phyloP scores from a whole-genome alignment of 176 grass and related monocot species.

The Pharus latifolius region DNA sequence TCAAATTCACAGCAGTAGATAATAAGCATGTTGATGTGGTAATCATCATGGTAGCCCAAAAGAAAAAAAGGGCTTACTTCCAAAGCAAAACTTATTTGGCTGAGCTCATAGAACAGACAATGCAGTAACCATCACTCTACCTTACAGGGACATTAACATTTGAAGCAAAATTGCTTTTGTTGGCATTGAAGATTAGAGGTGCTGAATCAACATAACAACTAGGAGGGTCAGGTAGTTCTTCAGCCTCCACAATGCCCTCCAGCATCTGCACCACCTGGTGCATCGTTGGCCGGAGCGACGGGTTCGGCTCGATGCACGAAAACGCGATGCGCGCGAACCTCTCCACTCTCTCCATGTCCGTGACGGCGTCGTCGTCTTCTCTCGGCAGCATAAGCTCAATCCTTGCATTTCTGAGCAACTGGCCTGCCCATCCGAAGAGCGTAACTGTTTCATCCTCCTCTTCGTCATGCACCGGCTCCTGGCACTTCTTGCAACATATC shows the following conservation, averaged over 20 bases:
- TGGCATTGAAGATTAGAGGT: not conserved
- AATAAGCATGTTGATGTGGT: too few relatives aligned
- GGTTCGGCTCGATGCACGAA: constrained; percentile 9
- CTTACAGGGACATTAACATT: too few relatives aligned
- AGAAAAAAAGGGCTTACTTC: too few relatives aligned
- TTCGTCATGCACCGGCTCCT: not conserved
- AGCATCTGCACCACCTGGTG: constrained; percentile 4
- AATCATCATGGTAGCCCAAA: too few relatives aligned
- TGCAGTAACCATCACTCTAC: too few relatives aligned
- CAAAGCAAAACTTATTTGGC: too few relatives aligned
- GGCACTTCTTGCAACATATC: not conserved
- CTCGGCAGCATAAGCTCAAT: not conserved
- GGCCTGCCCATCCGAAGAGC: constrained; percentile 13
- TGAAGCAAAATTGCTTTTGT: too few relatives aligned
- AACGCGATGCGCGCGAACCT: not conserved
- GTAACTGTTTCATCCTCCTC: constrained; percentile 1
- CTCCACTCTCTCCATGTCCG: not conserved
- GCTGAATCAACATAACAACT: not conserved
- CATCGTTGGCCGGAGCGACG: not conserved
- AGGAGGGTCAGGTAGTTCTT: not conserved
- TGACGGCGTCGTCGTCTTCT: not conserved
- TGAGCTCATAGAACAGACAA: too few relatives aligned
- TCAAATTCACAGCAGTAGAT: too few relatives aligned
- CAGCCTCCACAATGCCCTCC: not conserved
- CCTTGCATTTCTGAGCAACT: not conserved